Evolutionary conservation across 2,329 filamentous ascomycete genomes (phyloP), one percentile per base, ranked within the genome.

Genomic region (Colletotrichum simmondsii): DNA sequence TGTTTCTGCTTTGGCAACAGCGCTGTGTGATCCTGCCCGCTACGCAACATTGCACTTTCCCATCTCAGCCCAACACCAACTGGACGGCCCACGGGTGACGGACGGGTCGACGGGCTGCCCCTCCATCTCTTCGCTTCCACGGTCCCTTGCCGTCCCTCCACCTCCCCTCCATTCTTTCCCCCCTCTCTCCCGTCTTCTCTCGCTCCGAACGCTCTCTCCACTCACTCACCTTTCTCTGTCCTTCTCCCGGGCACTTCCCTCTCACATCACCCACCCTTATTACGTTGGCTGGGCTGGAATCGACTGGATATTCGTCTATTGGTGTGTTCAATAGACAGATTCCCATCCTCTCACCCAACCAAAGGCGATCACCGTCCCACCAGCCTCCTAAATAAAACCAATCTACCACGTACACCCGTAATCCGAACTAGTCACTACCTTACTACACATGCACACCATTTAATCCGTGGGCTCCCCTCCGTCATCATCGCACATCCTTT

Each of bases 401-500:
- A 28, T 70, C 28, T 42, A 61, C 46, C 16, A 42, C 46, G 24
- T 59, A 63, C 70, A 16, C 28, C 22, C 65, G 19, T 30, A 22
- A 28, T n/a, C 16, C 26, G n/a, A 49, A 54, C 61, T 54, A 64
- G 46, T 64, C n/a, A 35, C 49, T 54, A 52, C 42, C 14, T 16
- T 12, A 14, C 42, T 49, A n/a, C 53, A 42, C 60, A 73, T 73
- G 66, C 68, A 61, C 66, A 32, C 60, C 66, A 52, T 57, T 63
- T 61, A 73, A 53, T 57, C 66, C 67, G 52, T 54, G 22, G 26
- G 16, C 57, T 68, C 57, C 53, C 71, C 71, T 73, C 71, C 71
- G 71, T 73, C 71, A 73, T 71, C 66, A 65, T 70, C 54, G 70
- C 67, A 70, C 66, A 59, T 65, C 58, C 60, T 73, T 72, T 71